These are phyloP conservation scores for Rutstroemia sp. DNA, from an alignment of 2,329 filamentous ascomycete genomes.

Conservation along the genomic window DNA sequence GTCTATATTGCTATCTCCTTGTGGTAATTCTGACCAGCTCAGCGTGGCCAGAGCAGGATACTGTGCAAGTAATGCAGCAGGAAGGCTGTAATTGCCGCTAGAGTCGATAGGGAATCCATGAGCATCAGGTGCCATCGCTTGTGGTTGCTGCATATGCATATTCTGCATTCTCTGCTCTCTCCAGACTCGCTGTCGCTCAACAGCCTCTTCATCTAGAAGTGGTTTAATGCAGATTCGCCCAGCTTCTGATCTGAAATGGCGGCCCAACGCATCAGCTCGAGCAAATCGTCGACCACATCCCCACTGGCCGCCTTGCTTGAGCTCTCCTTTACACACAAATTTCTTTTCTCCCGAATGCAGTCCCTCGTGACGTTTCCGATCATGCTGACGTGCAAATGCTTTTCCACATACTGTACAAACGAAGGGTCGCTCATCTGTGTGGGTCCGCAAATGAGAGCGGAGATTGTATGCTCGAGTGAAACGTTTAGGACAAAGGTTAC, in stretches of 20 bases:
- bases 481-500: conserved; percentile 83
- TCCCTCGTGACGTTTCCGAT: conserved; percentile 93
- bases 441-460: conserved; percentile 87
- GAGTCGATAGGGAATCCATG: conserved; percentile 52
- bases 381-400: conserved; percentile 94
- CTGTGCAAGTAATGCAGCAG: conserved; percentile 79
- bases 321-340: conserved; percentile 89
- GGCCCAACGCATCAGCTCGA: conserved; percentile 85
- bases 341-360: conserved; percentile 97
- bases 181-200: conserved; percentile 69
- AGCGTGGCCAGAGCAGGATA: conserved; percentile 89
- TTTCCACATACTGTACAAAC: conserved; percentile 96
- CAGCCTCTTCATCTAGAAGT: conserved; percentile 88
- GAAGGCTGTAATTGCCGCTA: conserved; percentile 59
- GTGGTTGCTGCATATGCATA: conserved; percentile 48
- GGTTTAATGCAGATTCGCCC: conserved; percentile 95
- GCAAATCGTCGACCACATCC: conserved; percentile 91
- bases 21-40: conserved; percentile 73
- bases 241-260: conserved; percentile 93
- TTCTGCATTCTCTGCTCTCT: conserved; percentile 64
- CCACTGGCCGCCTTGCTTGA: conserved; percentile 79
- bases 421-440: conserved; percentile 95
- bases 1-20: conserved; percentile 54
- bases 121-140: conserved; percentile 53
- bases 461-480: conserved; percentile 97